A percentile compares a stretch with the other conserved stretches of the same genome.
phyloP scores from a whole-genome alignment of 805 yeast species.

The Starmerella vaccinii region DNA sequence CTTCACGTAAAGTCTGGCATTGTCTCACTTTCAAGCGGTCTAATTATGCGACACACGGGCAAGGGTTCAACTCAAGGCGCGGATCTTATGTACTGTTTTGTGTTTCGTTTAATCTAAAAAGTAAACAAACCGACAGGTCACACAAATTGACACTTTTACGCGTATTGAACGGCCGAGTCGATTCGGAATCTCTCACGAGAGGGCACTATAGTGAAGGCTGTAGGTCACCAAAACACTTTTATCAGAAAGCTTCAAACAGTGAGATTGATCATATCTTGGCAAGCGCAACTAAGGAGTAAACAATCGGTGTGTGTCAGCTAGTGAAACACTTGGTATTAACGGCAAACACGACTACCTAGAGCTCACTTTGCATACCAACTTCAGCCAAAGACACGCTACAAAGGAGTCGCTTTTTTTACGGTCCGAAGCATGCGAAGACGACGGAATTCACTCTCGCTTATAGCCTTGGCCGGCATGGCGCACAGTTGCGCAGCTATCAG shows the following conservation, averaged over 20 bases:
- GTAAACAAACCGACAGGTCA: not conserved
- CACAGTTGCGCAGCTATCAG: not conserved
- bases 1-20: too few relatives aligned
- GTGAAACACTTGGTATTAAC: not conserved
- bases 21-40: too few relatives aligned
- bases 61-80: not conserved
- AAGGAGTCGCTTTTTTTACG: not conserved
- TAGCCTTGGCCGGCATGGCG: not conserved
- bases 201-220: not conserved
- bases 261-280: too few relatives aligned
- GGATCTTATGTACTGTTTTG: not conserved
- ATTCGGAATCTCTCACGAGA: not conserved
- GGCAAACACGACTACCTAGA: not conserved
- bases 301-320: constrained; percentile 2
- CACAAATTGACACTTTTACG: not conserved
- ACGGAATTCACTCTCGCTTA: not conserved
- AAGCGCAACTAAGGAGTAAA: not conserved
- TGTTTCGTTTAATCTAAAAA: not conserved
- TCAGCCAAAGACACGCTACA: too few relatives aligned
- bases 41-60: not conserved
- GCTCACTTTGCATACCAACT: too few relatives aligned
- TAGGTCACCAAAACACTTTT: too few relatives aligned
- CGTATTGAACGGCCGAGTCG: not conserved
- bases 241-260: not conserved
- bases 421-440: not conserved